Percentiles rank a stretch among this genome's conserved stretches.
Conservation (phyloP, 257 asterid genomes). For the Solanum clarkiae region DNA sequence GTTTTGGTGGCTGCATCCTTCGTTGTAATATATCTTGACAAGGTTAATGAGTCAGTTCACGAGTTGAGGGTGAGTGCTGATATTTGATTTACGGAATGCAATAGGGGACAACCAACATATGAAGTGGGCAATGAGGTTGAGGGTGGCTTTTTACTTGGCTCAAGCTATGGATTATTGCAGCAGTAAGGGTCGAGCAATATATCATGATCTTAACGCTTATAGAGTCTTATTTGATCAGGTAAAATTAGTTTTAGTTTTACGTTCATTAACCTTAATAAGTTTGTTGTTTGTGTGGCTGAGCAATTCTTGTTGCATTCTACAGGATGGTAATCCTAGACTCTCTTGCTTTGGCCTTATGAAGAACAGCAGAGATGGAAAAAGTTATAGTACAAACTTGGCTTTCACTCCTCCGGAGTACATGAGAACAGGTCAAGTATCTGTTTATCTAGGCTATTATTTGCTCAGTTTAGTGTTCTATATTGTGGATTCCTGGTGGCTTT, state of each 20-base stretch:
- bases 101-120: conserved; percentile 39
- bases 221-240: conserved; percentile 43
- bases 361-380: conserved; percentile 46
- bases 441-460: background rate
- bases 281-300: background rate
- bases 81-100: conserved; percentile 3
- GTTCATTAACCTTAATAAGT: background rate
- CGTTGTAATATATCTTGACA: background rate
- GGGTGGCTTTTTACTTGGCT: conserved; percentile 37
- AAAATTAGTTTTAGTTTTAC: background rate
- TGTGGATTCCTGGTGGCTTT: background rate
- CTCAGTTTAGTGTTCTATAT: background rate
- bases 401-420: conserved; percentile 47
- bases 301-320: background rate
- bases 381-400: conserved; percentile 43
- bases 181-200: conserved; percentile 31
- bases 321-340: conserved; percentile 48
- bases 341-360: conserved; percentile 49
- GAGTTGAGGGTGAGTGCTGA: background rate
- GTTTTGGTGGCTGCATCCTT: background rate
- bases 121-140: conserved; percentile 48
- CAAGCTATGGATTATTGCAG: conserved; percentile 44
- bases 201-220: conserved; percentile 43
- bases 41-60: background rate
- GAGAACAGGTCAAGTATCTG: conserved; percentile 20